Evolutionary conservation across 106 monocot genomes (phyloP), one percentile per base, ranked within the genome.

Genomic region (Platanthera guangdongensis): DNA sequence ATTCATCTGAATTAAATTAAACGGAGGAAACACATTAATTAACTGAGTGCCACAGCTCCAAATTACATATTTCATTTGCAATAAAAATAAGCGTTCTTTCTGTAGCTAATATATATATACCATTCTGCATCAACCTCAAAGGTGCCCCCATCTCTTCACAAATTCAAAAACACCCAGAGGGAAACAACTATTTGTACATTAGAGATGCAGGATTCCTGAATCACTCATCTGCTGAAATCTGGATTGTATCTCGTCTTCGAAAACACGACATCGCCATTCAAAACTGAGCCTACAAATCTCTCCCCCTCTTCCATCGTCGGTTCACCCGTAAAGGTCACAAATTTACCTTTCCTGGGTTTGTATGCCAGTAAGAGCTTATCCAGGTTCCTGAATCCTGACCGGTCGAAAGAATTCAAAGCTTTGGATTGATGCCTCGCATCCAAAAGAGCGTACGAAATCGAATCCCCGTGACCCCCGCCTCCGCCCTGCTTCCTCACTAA

Each of bases 221-320:
- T 81, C 90, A 86, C 81, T 85, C 77, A 92, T 82, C 77, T 85
- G 53, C 77, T 84, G 53, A 90, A 8, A 52, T 77, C 75, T n/a
- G 86, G 91, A 74, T 78, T 84, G 68, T 79, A 82, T 28, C 76
- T 81, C 77, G 90, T 53, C 76, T 86, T 86, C 0, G 84, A 83
- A 39, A 99, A 89, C 12, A 16, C 62, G 9, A 99, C 62, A 75
- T 99, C 94, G n/a, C 97, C 97, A 55, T 82, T 99, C 9, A 94
- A 82, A 74, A 92, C 85, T 0, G 91, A 91, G n/a, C 94, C 76
- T 3, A 99, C 79, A 74, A 99, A 99, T 13, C 57, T 82, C 75
- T 99, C 97, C 0, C 57, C 85, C 71, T 88, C 89, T 79, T 99
- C 91, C 74, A 88, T 64, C 1, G 88, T 88, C 25, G 90, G 48